Evolutionary conservation across 176 grass and related monocot genomes (phyloP).

Genomic region (Oryza australiensis): DNA sequence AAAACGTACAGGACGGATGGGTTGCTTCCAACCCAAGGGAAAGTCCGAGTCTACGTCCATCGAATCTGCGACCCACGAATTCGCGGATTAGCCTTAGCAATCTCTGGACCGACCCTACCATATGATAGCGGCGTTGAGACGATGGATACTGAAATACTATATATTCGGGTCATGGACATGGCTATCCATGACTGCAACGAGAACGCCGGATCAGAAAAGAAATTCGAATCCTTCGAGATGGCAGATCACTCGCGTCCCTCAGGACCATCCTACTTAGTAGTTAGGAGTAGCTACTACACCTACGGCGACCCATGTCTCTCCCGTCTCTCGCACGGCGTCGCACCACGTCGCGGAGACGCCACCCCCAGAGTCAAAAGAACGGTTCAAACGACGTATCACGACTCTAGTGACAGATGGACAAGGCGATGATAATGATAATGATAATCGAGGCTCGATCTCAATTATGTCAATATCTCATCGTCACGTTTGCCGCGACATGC

Average conservation of each 20-base stretch:
- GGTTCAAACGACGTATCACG: no score
- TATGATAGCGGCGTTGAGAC: background rate
- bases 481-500: background rate
- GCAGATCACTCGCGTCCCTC: no score
- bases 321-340: background rate
- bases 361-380: background rate
- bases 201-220: background rate
- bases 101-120: background rate
- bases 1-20: background rate
- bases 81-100: background rate
- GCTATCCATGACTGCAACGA: background rate
- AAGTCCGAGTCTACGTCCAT: background rate
- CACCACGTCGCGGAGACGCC: constrained; percentile 28
- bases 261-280: background rate
- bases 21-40: background rate
- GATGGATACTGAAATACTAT: background rate
- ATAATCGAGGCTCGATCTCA: background rate
- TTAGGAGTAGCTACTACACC: background rate
- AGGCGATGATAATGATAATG: background rate
- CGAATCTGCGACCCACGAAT: background rate
- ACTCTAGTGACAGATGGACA: no score
- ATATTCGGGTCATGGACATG: background rate
- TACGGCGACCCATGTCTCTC: background rate
- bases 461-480: background rate
- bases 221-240: background rate